Evolutionary conservation across 1,284 basidiomycete genomes (phyloP).

Genomic region (Phaffia rhodozyma): DNA sequence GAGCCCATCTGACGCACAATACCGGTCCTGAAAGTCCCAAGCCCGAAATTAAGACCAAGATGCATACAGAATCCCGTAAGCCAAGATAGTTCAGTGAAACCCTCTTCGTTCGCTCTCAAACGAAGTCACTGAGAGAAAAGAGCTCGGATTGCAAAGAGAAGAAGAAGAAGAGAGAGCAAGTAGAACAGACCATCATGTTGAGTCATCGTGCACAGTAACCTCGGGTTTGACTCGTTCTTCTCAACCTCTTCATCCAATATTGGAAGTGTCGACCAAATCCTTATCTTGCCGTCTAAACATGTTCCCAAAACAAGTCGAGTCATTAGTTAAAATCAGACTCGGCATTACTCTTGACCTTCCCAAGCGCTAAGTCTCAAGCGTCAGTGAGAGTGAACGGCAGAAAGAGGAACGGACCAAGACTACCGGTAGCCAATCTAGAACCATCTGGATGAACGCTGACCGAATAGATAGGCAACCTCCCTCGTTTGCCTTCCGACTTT

Average conservation of each 20-base stretch:
- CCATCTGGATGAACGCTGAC: slow-evolving; percentile 91
- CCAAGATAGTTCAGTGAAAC: too few species aligned
- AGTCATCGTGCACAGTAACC: slow-evolving; percentile 76
- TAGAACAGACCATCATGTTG: slow-evolving; percentile 62
- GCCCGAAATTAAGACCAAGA: too few species aligned
- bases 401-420: slow-evolving; percentile 42
- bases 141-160: background rate
- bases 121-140: background rate
- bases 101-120: too few species aligned
- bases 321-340: background rate
- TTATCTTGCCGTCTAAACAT: slow-evolving; percentile 73
- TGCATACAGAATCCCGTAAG: too few species aligned
- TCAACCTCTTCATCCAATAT: slow-evolving; percentile 67
- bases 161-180: background rate
- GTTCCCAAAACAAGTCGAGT: background rate
- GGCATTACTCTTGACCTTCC: background rate
- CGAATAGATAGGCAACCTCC: slow-evolving; percentile 78
- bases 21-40: slow-evolving; percentile 51
- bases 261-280: slow-evolving; percentile 92
- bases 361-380: too few species aligned
- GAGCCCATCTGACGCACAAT: slow-evolving; percentile 87
- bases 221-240: slow-evolving; percentile 61
- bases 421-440: slow-evolving; percentile 88
- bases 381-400: background rate
- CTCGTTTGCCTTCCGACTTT: slow-evolving; percentile 39